A percentile compares a stretch with the other conserved stretches of the same genome.
phyloP scores from a whole-genome alignment of 2,329 filamentous ascomycete genomes.

The Curvularia verruculosa region DNA sequence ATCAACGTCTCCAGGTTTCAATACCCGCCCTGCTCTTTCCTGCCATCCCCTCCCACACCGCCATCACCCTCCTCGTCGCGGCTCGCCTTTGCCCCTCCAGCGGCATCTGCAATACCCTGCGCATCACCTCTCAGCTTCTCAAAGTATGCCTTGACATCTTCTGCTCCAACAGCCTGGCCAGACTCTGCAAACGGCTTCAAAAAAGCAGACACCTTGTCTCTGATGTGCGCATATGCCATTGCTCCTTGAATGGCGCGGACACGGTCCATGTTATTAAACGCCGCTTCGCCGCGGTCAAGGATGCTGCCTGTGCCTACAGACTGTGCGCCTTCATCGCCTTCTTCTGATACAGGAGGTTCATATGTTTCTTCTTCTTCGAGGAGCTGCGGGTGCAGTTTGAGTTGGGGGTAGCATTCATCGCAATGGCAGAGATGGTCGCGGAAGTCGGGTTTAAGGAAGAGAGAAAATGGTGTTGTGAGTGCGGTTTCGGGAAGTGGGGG shows the following conservation, averaged over 20 bases:
- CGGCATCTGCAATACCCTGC: constrained; percentile 62
- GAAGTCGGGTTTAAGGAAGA: constrained; percentile 83
- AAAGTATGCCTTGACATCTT: constrained; percentile 97
- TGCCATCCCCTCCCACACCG: constrained; percentile 33
- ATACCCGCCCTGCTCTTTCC: constrained; percentile 51
- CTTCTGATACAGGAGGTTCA: constrained; percentile 78
- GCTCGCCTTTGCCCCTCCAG: constrained; percentile 37
- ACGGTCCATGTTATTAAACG: constrained; percentile 87
- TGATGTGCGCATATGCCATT: constrained; percentile 97
- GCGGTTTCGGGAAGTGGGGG: constrained; percentile 59
- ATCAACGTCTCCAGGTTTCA: constrained; percentile 32
- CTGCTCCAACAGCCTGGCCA: constrained; percentile 84
- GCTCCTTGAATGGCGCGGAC: constrained; percentile 92
- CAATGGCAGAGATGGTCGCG: constrained; percentile 84
- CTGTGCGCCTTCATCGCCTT: constrained; percentile 58
- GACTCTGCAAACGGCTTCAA: constrained; percentile 93
- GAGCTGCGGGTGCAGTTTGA: constrained; percentile 76
- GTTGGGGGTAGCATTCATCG: constrained; percentile 74
- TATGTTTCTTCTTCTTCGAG: constrained; percentile 95
- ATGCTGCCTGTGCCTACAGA: constrained; percentile 78
- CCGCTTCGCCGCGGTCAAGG: constrained; percentile 89
- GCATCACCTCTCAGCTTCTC: constrained; percentile 91
- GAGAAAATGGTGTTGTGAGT: constrained; percentile 69
- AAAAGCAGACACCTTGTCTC: constrained; percentile 94
- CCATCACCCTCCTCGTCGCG: constrained; percentile 31